Base-by-base conservation (phyloP, 768 basidiomycete species). In the Leccinellum albellum region DNA sequence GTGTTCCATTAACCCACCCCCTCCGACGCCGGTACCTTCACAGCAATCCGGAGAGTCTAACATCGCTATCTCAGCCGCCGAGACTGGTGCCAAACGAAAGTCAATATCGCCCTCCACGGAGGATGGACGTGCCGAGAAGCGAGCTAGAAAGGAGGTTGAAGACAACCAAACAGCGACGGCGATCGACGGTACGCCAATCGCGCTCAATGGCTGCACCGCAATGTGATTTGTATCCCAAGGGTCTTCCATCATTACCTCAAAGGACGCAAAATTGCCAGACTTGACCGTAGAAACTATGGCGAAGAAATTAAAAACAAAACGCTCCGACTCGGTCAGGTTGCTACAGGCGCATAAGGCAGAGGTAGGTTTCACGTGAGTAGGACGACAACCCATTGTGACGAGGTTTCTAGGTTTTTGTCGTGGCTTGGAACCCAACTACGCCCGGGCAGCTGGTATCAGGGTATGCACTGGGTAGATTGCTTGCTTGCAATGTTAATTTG, bases 371-470 rank as follows among this genome's bases (percentile, higher is more conserved):
- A 24, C 69, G 37, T 64, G 66, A 57, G 59, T 64, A 42, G 15
- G 45, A 58, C 53, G 21, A 44, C 23, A 53, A 44, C 45, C 49
- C 20, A 48, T 37, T 49, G 23, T 46, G 28, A 67, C n/a, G n/a
- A 54, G 26, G 28, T 21, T 47, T 40, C 20, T 55, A 91, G 89
- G 88, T 93, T 7, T 93, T 91, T 54, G 84, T 89, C 6, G 89
- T 88, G 54, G 82, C 86, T 4, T 93, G 88, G 78, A 92, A 89
- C 71, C 89, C 91, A 13, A 76, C 73, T 35, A 74, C 79, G 32
- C 75, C 75, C 29, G 76, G 80, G 37, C 64, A 84, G n/a, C 72
- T 93, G 17, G 88, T 88, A 21, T 84, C 89, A 28, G 91, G 91
- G 89, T 90, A 70, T 58, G 82, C 64, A 40, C 50, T 50, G 33